A percentile compares a stretch with the other conserved stretches of the same genome.
Conservation (phyloP, 2,329 filamentous ascomycete species). For the Orbilia brochopaga region DNA sequence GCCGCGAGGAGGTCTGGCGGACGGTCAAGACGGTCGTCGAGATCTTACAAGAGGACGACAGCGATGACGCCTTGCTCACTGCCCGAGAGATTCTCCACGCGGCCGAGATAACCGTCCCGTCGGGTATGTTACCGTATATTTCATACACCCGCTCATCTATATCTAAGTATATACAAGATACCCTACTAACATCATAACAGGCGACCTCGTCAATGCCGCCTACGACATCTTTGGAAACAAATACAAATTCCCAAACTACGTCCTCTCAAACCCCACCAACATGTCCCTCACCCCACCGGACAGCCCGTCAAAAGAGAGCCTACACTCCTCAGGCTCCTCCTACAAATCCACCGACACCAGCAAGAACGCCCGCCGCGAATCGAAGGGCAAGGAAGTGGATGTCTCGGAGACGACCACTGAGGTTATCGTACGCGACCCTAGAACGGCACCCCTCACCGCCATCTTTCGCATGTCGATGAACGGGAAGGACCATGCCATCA, state of each 20-base stretch:
- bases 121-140: constrained; percentile 22
- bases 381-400: constrained; percentile 5
- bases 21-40: constrained; percentile 21
- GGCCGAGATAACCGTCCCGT: constrained; percentile 36
- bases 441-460: background rate
- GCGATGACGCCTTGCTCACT: constrained; percentile 14
- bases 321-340: constrained; percentile 6
- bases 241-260: constrained; percentile 25
- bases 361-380: constrained; percentile 8
- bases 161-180: no score
- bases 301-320: constrained; percentile 12
- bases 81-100: constrained; percentile 34
- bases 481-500: background rate
- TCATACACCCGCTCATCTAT: no score
- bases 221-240: constrained; percentile 32
- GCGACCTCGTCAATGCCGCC: constrained; percentile 10
- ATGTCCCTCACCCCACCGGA: constrained; percentile 13
- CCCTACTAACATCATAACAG: constrained; percentile 14
- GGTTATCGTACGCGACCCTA: background rate
- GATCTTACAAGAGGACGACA: constrained; percentile 18
- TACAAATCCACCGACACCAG: constrained; percentile 1
- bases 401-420: constrained; percentile 2
- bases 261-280: constrained; percentile 34
- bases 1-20: constrained; percentile 28
- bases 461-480: constrained; percentile 15